Base-by-base conservation (phyloP, 1,284 basidiomycete genomes). In the Meripilus lineatus region DNA sequence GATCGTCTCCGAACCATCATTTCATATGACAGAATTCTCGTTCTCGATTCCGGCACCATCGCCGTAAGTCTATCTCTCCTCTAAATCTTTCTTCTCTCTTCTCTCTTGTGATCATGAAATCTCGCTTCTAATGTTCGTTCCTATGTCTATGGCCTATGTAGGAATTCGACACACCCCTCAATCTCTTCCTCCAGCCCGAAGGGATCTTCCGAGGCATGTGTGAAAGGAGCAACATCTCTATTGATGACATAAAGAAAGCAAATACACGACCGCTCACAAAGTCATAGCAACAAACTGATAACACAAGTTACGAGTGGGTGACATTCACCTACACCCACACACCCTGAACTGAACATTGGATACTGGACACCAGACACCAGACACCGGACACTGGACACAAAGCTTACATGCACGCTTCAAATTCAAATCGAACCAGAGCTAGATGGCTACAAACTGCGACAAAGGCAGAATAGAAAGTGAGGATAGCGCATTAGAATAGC, bases 1-100 rank as follows among this genome's bases (percentile, higher is more conserved):
- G 76, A 82, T 63, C 77, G 84, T 24, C 67, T 91, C 28, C 73
- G 84, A 42, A 93, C 90, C 0, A 91, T 93, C 54, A 71, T 93
- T 43, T 75, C 75, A 0, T 92, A 90, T 58, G 88, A 93, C 64
- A 68, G 81, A 11, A 86, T 92, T 45, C 72, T 79, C 25, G 79
- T 83, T 1, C 61, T 94, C 54, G 81, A 89, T 50, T 72, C 77
- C 24, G 91, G 91, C 0, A 64, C 63, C 17, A 74, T 91, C 43
- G 79, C 74, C 26, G 80, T 81, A 47, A 46, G 76, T 46, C 20
- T 17, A 26, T n/a, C 18, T 30, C 28, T 10, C 8, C 28, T 30
- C 8, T n/a, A 44, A 32, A 14, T 20, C 8, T 18, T 14, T 20
- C 30, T n/a, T n/a, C n/a, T n/a, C n/a, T 7, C 22, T 38, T 15